Conservation (phyloP, 306 rosid species). For the Spatholobus suberectus region DNA sequence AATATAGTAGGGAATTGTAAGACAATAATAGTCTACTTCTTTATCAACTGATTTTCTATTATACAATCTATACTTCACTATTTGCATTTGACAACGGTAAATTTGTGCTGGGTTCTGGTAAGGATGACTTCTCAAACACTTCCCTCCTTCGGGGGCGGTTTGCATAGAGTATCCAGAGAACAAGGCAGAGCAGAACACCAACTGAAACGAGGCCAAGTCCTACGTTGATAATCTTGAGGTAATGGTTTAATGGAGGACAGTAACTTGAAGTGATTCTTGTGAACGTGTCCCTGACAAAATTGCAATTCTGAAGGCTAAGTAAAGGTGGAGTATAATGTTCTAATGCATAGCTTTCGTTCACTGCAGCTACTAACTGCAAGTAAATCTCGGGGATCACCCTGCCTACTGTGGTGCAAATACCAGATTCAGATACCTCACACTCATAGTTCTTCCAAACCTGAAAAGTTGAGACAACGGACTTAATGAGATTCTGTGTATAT, state of each 20-base stretch:
- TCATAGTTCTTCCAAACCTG: conserved; percentile 88
- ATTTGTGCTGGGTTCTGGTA: conserved; percentile 39
- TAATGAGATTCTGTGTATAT: conserved; percentile 27
- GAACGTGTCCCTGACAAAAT: conserved; percentile 90
- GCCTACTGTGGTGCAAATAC: conserved; percentile 69
- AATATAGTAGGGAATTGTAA: conserved; percentile 15
- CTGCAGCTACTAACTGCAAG: conserved; percentile 75
- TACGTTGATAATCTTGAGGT: conserved; percentile 71
- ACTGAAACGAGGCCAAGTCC: conserved; percentile 90
- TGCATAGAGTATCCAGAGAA: conserved; percentile 91
- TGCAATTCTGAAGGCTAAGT: conserved; percentile 87
- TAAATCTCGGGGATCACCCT: conserved; percentile 82
- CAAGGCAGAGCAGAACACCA: conserved; percentile 87
- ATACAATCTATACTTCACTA: conserved; percentile 50
- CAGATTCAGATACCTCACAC: conserved; percentile 70
- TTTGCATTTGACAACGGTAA: conserved; percentile 42
- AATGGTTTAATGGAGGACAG: conserved; percentile 79
- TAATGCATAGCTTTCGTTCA: conserved; percentile 88
- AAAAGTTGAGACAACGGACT: conserved; percentile 29
- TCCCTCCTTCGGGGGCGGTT: conserved; percentile 92
- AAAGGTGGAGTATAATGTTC: conserved; percentile 87
- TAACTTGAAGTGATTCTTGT: conserved; percentile 69
- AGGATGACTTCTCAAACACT: conserved; percentile 70
- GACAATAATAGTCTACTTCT: conserved; percentile 11
- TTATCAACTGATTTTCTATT: conserved; percentile 31